A percentile compares a stretch with the other conserved stretches of the same genome.
Evolutionary conservation across 1,284 basidiomycete species (phyloP).

Genomic region (Rhizoctonia solani): DNA sequence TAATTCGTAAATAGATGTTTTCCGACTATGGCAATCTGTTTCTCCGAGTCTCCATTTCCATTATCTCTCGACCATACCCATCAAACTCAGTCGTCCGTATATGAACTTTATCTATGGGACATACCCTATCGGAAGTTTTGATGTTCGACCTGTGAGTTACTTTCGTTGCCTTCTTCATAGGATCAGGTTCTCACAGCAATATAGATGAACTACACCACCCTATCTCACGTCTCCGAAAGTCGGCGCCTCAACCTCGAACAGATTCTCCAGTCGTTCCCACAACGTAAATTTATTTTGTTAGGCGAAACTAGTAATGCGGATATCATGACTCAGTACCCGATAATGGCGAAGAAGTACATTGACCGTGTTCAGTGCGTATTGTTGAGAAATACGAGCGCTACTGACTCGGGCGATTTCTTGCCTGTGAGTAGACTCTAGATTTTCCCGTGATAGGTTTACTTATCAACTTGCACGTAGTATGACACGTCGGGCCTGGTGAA

Average conservation of each 20-base stretch:
- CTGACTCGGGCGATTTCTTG: constrained; percentile 36
- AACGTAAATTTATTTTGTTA: constrained; percentile 38
- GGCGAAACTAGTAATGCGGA: constrained; percentile 37
- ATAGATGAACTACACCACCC: constrained; percentile 35
- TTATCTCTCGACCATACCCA: constrained; percentile 38
- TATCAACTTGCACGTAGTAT: constrained; percentile 9
- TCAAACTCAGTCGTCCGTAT: constrained; percentile 33
- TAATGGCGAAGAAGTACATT: constrained; percentile 35
- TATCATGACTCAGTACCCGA: constrained; percentile 38
- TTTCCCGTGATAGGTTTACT: neutral
- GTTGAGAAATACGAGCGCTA: constrained; percentile 38
- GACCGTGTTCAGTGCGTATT: constrained; percentile 38
- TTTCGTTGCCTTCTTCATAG: neutral
- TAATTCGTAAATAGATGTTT: neutral
- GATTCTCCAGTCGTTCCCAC: constrained; percentile 37
- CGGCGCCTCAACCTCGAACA: constrained; percentile 34
- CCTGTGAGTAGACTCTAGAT: constrained; percentile 27
- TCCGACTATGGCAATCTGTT: constrained; percentile 11
- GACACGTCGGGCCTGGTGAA: constrained; percentile 38
- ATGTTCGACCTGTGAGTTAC: constrained; percentile 28
- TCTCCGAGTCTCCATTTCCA: constrained; percentile 38
- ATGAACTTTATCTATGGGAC: constrained; percentile 36
- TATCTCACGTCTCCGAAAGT: constrained; percentile 36
- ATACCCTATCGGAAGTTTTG: constrained; percentile 39
- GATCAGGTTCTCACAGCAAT: neutral